Evolutionary conservation across 257 asterid genomes (phyloP), one percentile per base, ranked within the genome.

Genomic region (Nicotiana benthamiana): DNA sequence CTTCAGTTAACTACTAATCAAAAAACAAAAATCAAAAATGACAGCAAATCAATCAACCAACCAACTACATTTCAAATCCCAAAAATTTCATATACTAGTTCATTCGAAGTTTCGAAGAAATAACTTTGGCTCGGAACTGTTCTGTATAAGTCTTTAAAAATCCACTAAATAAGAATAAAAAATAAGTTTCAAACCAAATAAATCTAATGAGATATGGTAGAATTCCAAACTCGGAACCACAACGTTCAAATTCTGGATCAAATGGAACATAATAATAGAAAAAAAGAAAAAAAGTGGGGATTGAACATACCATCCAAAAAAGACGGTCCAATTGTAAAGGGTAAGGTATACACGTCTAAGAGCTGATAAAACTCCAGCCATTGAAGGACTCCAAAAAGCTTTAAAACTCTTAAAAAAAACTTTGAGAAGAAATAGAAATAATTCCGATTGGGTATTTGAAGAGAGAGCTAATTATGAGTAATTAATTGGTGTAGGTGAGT

Each of bases 311-410:
- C 99, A 96, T 80, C 98, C 99, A 81, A 87, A 27, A 85, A 93
- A 91, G 59, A 96, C 84, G 2, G 86, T 36, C 98, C 98, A 96
- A 80, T 94, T 96, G 92, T 95, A 92, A 78, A 87, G 18, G 17
- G 87, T 72, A 85, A 95, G 99, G 89, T 93, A 95, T 53, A 86
- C 43, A 57, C 98, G 92, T 67, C 88, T 91, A 81, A 87, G 51
- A 32, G 89, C 65, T 59, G 97, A 84, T 81, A 82, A 75, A 13
- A 84, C 51, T 77, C 93, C 91, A 81, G 95, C 96, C 98, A 94
- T 94, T 75, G 82, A 43, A 75, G 56, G 72, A 3, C 48, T 40
- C 12, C 12, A 40, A 40, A 40, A 40, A 40, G 48, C 48, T 9
- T 61, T 17, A 12, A 64, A 56, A n/a, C 32, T 70, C 24, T 11